phyloP scores from a whole-genome alignment of 305 asterid species.

The Fraxinus baroniana region DNA sequence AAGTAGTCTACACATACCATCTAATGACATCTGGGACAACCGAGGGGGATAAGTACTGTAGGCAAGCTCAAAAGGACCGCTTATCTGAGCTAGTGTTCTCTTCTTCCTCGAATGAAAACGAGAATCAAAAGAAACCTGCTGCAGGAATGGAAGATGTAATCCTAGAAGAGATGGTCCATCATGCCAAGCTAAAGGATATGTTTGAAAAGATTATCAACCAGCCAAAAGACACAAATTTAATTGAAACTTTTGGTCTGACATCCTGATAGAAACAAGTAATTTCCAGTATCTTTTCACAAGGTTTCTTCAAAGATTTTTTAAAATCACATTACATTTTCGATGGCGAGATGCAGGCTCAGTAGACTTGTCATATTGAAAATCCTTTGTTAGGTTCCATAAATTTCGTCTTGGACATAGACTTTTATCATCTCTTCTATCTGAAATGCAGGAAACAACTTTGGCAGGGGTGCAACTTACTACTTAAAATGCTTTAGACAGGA shows the following conservation, averaged over 20 bases:
- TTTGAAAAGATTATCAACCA: constrained; percentile 28
- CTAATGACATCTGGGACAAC: constrained; percentile 34
- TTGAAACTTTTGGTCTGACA: constrained; percentile 8
- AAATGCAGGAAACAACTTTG: background rate
- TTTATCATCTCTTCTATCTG: background rate
- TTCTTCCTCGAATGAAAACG: background rate
- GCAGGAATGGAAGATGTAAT: constrained; percentile 15
- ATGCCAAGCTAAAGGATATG: constrained; percentile 8
- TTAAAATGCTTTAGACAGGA: background rate
- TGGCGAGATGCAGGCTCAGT: background rate
- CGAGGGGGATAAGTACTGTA: constrained; percentile 32
- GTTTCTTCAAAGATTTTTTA: background rate
- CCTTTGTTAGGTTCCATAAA: background rate
- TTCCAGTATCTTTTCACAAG: background rate
- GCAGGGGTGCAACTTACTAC: background rate
- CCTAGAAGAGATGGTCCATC: constrained; percentile 30
- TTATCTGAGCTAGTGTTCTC: constrained; percentile 39
- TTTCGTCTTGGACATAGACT: background rate
- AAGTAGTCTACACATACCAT: constrained; percentile 35
- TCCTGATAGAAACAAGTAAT: background rate
- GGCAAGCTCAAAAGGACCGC: constrained; percentile 35
- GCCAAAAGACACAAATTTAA: constrained; percentile 14
- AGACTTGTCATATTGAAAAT: background rate
- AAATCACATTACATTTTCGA: background rate
- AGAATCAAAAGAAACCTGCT: background rate